Evolutionary conservation across 208 protist genomes (phyloP).

Genomic region (Trypanosoma scelopori): DNA sequence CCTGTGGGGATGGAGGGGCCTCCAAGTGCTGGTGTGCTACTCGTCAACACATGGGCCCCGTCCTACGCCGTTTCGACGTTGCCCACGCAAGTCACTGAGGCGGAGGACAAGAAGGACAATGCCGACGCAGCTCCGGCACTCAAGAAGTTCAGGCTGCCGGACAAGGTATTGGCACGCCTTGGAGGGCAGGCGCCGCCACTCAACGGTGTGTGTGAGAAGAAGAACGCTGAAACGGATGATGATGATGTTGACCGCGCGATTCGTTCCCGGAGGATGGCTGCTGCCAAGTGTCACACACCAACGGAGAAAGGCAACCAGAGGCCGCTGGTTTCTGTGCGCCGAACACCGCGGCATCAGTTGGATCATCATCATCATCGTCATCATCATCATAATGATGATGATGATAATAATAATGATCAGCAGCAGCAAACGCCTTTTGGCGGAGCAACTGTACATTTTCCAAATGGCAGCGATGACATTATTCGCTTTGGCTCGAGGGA

Average conservation of each 20-base stretch:
- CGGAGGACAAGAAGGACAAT: not conserved
- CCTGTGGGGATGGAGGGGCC: not conserved
- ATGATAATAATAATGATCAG: too few species aligned
- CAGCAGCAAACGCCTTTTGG: not conserved
- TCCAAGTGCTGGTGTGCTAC: not conserved
- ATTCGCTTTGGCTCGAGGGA: constrained; percentile 33
- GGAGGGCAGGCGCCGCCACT: not conserved
- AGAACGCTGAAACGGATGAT: not conserved
- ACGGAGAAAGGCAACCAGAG: not conserved
- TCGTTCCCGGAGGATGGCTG: not conserved
- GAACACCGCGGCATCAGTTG: constrained; percentile 11
- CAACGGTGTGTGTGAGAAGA: not conserved
- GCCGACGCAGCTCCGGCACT: constrained; percentile 2
- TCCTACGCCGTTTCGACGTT: not conserved
- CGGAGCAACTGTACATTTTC: constrained; percentile 17
- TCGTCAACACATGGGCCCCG: not conserved
- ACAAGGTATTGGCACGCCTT: constrained; percentile 15
- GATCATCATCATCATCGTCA: not conserved
- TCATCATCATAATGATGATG: too few species aligned
- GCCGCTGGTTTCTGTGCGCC: constrained; percentile 29
- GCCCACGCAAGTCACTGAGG: not conserved
- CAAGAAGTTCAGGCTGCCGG: constrained; percentile 25
- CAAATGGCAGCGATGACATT: constrained; percentile 32
- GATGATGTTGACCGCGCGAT: constrained; percentile 2
- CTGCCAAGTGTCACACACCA: not conserved